Conservation (phyloP, 73 alveolate genomes). For the Uronychia setigera region DNA sequence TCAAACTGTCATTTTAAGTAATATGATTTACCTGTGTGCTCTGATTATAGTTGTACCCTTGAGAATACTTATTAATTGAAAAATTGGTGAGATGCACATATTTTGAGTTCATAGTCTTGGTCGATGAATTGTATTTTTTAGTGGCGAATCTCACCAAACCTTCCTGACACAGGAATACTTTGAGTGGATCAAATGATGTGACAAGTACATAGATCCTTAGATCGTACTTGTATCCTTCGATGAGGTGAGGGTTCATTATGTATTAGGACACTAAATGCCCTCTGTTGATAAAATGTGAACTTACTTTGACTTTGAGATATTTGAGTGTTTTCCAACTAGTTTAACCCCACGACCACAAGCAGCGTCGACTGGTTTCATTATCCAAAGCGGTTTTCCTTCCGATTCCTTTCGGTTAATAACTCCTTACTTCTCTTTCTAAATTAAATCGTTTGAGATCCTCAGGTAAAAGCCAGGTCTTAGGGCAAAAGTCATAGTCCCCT, state of each 20-base stretch:
- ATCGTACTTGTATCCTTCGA: conserved; percentile 70
- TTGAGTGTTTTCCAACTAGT: conserved; percentile 26
- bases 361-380: conserved; percentile 69
- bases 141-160: conserved; percentile 75
- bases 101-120: conserved; percentile 28
- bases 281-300: not conserved
- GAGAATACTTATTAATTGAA: conserved; percentile 74
- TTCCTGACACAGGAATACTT: conserved; percentile 53
- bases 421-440: conserved; percentile 18
- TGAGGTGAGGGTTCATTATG: conserved; percentile 68
- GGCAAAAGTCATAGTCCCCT: conserved; percentile 23
- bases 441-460: conserved; percentile 10
- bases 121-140: conserved; percentile 46
- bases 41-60: conserved; percentile 56
- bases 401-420: conserved; percentile 24
- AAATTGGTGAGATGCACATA: conserved; percentile 77
- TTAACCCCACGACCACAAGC: conserved; percentile 78
- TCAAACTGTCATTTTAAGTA: conserved; percentile 38
- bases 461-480: conserved; percentile 31
- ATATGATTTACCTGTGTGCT: conserved; percentile 25
- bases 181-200: conserved; percentile 69
- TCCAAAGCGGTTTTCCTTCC: conserved; percentile 39
- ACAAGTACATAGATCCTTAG: conserved; percentile 75
- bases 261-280: conserved; percentile 39
- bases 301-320: conserved; percentile 49